Conservation (phyloP, 805 yeast species). For the Pichia manshurica region DNA sequence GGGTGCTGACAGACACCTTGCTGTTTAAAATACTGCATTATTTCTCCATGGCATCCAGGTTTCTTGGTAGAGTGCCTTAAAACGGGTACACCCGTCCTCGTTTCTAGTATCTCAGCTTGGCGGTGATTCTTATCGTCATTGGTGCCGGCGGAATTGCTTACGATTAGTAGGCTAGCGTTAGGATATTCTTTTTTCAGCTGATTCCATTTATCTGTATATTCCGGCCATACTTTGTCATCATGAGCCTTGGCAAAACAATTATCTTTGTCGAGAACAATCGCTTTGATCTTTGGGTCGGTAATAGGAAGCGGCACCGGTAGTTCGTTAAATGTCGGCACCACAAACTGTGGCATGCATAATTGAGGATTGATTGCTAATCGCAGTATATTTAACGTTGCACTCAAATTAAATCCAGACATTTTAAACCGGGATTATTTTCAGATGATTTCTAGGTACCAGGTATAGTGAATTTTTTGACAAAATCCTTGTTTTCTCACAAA, state of each 20-base stretch:
- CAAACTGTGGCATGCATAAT: conserved; percentile 65
- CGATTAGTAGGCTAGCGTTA: conserved; percentile 60
- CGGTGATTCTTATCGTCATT: conserved; percentile 55
- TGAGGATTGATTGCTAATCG: conserved; percentile 57
- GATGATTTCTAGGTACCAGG: too few relatives aligned
- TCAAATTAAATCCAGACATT: conserved; percentile 43
- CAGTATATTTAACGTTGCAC: conserved; percentile 69
- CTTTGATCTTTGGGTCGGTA: conserved; percentile 43
- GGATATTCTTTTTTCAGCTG: conserved; percentile 53
- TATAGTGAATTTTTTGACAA: too few relatives aligned
- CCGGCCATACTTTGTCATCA: conserved; percentile 74
- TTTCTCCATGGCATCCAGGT: conserved; percentile 74
- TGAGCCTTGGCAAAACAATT: conserved; percentile 89
- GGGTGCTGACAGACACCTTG: conserved; percentile 44
- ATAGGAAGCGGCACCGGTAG: conserved; percentile 24
- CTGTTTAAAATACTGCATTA: conserved; percentile 50
- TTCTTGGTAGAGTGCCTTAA: conserved; percentile 69
- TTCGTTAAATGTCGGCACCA: conserved; percentile 42
- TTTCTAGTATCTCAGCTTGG: conserved; percentile 61
- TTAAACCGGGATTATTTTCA: not conserved
- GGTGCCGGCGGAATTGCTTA: conserved; percentile 92
- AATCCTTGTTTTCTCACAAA: too few relatives aligned
- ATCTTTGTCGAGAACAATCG: conserved; percentile 87
- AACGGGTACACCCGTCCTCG: conserved; percentile 61
- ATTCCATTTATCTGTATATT: conserved; percentile 53